Conservation (phyloP, 768 basidiomycete species). For the Cystobasidium onofrii region DNA sequence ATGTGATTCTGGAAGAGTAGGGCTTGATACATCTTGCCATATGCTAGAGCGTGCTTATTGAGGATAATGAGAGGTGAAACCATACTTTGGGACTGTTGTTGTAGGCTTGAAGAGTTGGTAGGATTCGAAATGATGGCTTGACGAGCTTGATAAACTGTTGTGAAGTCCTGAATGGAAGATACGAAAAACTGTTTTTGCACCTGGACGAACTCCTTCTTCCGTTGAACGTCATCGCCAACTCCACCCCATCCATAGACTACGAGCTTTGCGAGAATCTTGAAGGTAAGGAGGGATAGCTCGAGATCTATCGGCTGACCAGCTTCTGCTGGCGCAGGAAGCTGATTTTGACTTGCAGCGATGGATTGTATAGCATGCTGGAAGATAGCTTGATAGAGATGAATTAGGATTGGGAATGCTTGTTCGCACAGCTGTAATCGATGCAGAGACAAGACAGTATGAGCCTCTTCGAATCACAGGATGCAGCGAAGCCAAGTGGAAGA, state of each 20-base stretch:
- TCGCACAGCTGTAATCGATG: constrained; percentile 14
- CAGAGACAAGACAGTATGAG: too few relatives aligned
- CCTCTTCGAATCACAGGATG: too few relatives aligned
- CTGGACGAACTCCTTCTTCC: constrained; percentile 21
- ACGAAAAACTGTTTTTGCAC: constrained; percentile 31
- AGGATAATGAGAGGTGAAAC: constrained; percentile 20
- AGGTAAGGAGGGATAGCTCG: constrained; percentile 59
- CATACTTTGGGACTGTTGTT: neutral
- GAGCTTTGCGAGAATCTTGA: constrained; percentile 66
- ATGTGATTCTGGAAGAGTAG: constrained; percentile 29
- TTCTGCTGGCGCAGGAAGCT: neutral
- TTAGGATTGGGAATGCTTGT: constrained; percentile 51
- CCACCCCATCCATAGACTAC: constrained; percentile 52
- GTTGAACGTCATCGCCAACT: constrained; percentile 51
- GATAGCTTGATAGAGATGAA: constrained; percentile 55
- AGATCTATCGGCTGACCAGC: constrained; percentile 51
- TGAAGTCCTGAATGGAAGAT: constrained; percentile 28
- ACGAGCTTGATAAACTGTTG: constrained; percentile 29
- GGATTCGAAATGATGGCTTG: neutral
- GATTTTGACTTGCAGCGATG: neutral
- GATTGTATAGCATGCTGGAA: neutral
- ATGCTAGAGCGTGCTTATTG: constrained; percentile 35
- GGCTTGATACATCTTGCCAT: constrained; percentile 35
- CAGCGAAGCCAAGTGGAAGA: constrained; percentile 51
- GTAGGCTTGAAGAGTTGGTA: neutral